These are phyloP conservation scores for Gossypium gossypioides DNA, from an alignment of 441 rosid species.

Conservation along the genomic window DNA sequence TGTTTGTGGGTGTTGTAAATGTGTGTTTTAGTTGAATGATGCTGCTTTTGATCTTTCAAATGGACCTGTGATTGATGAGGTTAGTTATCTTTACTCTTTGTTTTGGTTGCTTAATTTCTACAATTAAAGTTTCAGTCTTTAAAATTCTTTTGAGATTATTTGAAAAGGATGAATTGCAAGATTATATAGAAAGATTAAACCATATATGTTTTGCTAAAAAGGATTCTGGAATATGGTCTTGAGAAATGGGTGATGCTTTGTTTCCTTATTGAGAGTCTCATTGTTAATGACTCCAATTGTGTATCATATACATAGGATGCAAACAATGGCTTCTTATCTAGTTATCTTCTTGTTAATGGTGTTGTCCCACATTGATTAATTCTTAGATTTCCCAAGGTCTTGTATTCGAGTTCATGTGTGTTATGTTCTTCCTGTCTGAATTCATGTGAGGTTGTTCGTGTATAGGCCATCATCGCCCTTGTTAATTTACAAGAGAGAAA, in stretches of 20 bases:
- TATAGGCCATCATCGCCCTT: not conserved
- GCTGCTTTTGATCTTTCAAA: constrained; percentile 93
- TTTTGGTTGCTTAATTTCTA: not conserved
- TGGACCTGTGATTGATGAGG: constrained; percentile 77
- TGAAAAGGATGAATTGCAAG: not conserved
- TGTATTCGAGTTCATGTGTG: not conserved
- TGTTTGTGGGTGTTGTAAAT: constrained; percentile 7
- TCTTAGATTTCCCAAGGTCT: not conserved
- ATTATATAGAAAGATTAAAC: not conserved
- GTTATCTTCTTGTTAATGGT: not conserved
- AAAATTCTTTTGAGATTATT: not conserved
- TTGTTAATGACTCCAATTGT: not conserved
- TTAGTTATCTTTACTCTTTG: constrained; percentile 19
- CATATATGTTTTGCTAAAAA: not conserved
- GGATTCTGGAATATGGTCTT: not conserved
- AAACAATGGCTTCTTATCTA: not conserved
- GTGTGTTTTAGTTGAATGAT: constrained; percentile 54
- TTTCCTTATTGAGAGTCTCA: not conserved
- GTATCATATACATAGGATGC: not conserved
- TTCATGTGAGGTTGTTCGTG: not conserved
- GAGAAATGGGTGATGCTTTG: not conserved
- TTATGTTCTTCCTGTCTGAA: not conserved
- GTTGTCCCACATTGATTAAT: not conserved
- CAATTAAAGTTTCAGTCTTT: not conserved
- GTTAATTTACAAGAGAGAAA: not conserved